Evolutionary conservation across 345 rosid genomes (phyloP), one percentile per base, ranked within the genome.

Genomic region (Luvunga scandens): DNA sequence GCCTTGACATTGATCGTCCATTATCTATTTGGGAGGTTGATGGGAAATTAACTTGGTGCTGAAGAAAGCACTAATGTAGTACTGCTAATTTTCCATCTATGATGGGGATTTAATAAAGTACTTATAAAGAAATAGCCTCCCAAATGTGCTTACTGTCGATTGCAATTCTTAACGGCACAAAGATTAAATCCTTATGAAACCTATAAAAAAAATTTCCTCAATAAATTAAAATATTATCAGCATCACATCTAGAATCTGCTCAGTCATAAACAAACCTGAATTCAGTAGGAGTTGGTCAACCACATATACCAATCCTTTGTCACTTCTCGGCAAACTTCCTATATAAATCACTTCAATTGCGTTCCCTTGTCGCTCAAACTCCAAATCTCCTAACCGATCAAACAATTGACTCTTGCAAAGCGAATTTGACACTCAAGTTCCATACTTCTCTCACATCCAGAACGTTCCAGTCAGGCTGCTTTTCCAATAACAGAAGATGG

Each of bases 231-330:
- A n/a, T 30, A 66, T 55, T 31, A 39, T 39, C 48, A 33, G 13
- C 62, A 31, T 66, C 39, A 39, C 50, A 42, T 48, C 19, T 10
- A 50, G 71, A 33, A 45, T 16, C 34, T 33, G 79, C 31, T 77
- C 66, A 62, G 69, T 77, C 74, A 67, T 31, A 4, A 79, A 67
- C 76, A 30, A 69, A 30, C 65, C 77, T 69, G 57, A 22, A 71
- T 76, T 79, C 71, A 75, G 70, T 74, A 34, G 9, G 71, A 75
- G 85, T 85, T 57, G 90, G 82, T 72, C 64, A 82, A 79, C 88
- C 65, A 78, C 78, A 77, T 71, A 31, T 45, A 84, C 84, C 88
- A 81, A 81, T 53, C 63, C 0, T 61, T 73, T 78, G 83, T 71
- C 78, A 75, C 13, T 66, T 34, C 30, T 33, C 27, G 56, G 6